Conservation (phyloP, 176 grass and related monocot species). For the Echinochloa phyllopogon region DNA sequence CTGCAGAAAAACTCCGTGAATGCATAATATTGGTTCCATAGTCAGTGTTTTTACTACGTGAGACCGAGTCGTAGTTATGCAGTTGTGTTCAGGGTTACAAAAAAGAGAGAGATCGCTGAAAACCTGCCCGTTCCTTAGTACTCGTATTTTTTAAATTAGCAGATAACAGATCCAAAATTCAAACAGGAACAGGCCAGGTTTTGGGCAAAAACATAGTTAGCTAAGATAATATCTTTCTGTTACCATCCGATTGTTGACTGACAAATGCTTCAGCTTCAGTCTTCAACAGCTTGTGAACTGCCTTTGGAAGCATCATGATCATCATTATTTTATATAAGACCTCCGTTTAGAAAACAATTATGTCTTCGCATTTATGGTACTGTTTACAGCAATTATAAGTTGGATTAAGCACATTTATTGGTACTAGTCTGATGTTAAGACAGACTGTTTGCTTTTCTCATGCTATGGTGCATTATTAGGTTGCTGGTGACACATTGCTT, state of each 20-base stretch:
- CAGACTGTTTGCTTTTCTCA: conserved; percentile 7
- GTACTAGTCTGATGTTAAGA: background rate
- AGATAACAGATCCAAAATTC: background rate
- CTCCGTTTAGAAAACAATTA: background rate
- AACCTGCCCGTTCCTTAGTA: background rate
- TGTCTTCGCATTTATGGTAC: background rate
- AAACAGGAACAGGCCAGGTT: background rate
- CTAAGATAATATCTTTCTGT: background rate
- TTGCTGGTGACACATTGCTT: conserved; percentile 59
- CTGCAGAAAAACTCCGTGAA: background rate
- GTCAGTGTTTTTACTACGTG: background rate
- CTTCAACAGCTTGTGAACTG: background rate
- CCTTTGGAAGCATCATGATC: background rate
- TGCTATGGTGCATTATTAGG: conserved; percentile 39
- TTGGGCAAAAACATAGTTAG: background rate
- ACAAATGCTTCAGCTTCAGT: background rate
- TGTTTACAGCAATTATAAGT: background rate
- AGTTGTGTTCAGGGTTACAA: background rate
- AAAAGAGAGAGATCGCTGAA: background rate
- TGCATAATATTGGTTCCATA: conserved; percentile 10
- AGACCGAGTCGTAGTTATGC: background rate
- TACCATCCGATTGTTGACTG: background rate
- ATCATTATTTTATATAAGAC: background rate
- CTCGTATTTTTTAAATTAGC: background rate
- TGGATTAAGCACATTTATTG: background rate